A percentile compares a stretch with the other conserved stretches of the same genome.
phyloP scores from a whole-genome alignment of 169 alveolate species.

The Eimeria tenella region DNA sequence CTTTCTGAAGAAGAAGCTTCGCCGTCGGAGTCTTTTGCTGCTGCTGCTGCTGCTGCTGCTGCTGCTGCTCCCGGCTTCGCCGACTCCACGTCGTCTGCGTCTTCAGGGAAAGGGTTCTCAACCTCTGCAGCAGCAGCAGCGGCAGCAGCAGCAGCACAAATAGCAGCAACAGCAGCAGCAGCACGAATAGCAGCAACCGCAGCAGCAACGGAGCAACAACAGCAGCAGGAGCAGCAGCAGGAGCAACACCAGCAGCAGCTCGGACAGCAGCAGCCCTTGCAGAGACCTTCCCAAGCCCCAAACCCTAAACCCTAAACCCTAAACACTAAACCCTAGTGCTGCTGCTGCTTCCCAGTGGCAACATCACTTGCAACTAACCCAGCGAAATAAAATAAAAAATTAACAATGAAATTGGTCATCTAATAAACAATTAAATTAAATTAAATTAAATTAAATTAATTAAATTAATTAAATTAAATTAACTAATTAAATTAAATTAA shows the following conservation, averaged over 20 bases:
- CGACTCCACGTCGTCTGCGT: slow-evolving; percentile 95
- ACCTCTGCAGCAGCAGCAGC: slow-evolving; percentile 42
- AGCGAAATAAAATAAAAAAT: slow-evolving; percentile 74
- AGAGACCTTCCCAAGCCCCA: no score
- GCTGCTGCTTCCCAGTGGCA: slow-evolving; percentile 89
- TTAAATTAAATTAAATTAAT: background rate
- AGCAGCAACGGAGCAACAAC: background rate
- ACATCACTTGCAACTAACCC: slow-evolving; percentile 98
- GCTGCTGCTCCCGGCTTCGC: slow-evolving; percentile 24
- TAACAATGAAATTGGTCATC: background rate
- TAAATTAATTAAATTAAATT: background rate
- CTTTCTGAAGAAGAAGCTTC: no score
- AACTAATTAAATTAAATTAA: background rate
- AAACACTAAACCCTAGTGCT: background rate
- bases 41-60: slow-evolving; percentile 52
- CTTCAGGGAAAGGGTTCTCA: background rate
- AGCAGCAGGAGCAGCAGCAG: slow-evolving; percentile 13
- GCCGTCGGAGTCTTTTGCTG: no score
- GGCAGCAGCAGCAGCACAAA: background rate
- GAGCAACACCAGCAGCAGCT: background rate
- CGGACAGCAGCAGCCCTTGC: no score
- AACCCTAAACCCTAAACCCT: no score
- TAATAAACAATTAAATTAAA: no score
- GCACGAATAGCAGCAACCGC: background rate
- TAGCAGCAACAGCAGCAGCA: background rate